Conservation (phyloP, 192 early-diverging fungal genomes). For the Geranomyces variabilis region DNA sequence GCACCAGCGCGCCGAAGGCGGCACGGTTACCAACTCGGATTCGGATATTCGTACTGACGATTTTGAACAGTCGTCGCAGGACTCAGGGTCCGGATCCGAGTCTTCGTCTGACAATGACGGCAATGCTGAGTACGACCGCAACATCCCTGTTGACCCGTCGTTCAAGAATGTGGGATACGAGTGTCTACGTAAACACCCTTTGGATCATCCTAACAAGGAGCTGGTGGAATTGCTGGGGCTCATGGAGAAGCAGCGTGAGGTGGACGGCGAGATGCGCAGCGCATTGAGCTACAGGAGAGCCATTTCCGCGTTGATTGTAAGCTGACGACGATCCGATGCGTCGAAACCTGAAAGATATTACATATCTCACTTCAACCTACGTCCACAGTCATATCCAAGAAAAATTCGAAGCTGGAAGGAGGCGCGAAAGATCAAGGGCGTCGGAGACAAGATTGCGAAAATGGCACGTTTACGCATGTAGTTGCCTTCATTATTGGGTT, state of each 20-base stretch:
- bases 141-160: constrained; percentile 16
- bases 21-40: constrained; percentile 5
- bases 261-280: constrained; percentile 21
- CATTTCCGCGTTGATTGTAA: constrained; percentile 34
- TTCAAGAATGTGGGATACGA: constrained; percentile 20
- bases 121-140: constrained; percentile 18
- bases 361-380: too few relatives aligned
- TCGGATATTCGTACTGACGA: neutral
- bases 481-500: too few relatives aligned
- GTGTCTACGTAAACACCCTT: constrained; percentile 20
- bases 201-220: constrained; percentile 27
- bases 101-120: neutral
- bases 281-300: constrained; percentile 36
- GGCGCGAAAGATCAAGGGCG: constrained; percentile 39
- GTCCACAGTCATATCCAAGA: constrained; percentile 37
- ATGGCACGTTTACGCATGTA: constrained; percentile 17
- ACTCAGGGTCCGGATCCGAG: neutral
- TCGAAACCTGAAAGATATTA: neutral
- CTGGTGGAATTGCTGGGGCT: constrained; percentile 24
- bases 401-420: constrained; percentile 28
- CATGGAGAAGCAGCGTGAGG: constrained; percentile 28
- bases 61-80: neutral
- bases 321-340: neutral
- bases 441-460: constrained; percentile 40
- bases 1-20: neutral